These are phyloP conservation scores for Talinum fruticosum DNA, from an alignment of 148 eudicot genomes.

Conservation along the genomic window DNA sequence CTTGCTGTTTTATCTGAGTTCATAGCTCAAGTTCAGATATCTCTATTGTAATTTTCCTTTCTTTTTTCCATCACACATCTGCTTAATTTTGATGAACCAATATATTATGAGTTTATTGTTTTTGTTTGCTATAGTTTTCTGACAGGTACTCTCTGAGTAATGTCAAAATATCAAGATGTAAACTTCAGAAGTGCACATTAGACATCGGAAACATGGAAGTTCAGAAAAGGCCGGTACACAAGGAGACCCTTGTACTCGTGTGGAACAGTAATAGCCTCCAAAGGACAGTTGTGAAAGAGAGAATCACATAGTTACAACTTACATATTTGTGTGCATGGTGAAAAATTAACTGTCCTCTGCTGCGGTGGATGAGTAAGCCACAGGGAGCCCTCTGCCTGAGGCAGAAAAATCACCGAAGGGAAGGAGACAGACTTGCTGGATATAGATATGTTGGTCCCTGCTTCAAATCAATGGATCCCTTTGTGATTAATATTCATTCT, in stretches of 20 bases:
- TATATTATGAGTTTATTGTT: background rate
- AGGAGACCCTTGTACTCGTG: slow-evolving; percentile 61
- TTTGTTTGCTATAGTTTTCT: slow-evolving; percentile 36
- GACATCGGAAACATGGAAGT: slow-evolving; percentile 30
- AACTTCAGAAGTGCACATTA: slow-evolving; percentile 44
- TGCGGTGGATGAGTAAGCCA: background rate
- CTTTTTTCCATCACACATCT: background rate
- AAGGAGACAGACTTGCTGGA: background rate
- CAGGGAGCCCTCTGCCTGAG: background rate
- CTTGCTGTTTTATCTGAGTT: background rate
- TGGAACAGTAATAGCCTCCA: slow-evolving; percentile 58
- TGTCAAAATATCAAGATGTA: slow-evolving; percentile 76
- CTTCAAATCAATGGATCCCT: background rate
- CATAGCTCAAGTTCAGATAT: background rate
- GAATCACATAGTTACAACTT: slow-evolving; percentile 30
- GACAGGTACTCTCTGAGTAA: slow-evolving; percentile 54
- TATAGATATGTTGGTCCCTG: background rate
- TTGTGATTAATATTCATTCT: background rate
- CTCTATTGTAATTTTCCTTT: background rate
- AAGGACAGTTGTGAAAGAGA: slow-evolving; percentile 61
- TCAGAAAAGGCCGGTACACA: slow-evolving; percentile 49
- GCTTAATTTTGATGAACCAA: background rate
- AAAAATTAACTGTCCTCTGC: background rate
- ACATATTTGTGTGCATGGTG: background rate
- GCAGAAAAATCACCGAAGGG: background rate